Evolutionary conservation across 139 green algal genomes (phyloP).

Genomic region (Coccomyxa sp.): DNA sequence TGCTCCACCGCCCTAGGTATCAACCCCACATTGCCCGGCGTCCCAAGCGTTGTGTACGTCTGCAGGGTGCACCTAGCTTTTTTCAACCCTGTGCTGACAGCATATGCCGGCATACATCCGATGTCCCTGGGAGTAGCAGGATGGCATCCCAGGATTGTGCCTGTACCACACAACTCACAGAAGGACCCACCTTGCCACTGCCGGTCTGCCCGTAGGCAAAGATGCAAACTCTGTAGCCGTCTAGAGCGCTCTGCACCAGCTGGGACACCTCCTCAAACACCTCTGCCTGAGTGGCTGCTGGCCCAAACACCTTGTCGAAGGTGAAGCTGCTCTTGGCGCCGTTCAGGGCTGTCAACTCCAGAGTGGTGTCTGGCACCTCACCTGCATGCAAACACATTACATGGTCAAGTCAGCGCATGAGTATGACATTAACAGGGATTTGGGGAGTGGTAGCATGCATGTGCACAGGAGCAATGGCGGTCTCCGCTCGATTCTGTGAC

Average conservation of each 20-base stretch:
- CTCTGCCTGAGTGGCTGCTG: slow-evolving; percentile 21
- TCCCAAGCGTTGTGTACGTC: slow-evolving; percentile 78
- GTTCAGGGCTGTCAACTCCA: neutral
- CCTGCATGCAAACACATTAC: too few species aligned
- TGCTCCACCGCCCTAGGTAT: slow-evolving; percentile 83
- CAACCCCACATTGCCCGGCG: slow-evolving; percentile 61
- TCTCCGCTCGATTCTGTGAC: too few species aligned
- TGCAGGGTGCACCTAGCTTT: neutral
- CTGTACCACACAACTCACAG: too few species aligned
- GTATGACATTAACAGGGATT: too few species aligned
- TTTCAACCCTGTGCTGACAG: neutral
- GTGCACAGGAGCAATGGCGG: too few species aligned
- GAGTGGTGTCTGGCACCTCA: neutral
- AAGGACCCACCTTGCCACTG: slow-evolving; percentile 74
- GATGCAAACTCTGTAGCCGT: slow-evolving; percentile 91
- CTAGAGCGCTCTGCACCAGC: slow-evolving; percentile 82
- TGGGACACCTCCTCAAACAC: slow-evolving; percentile 90
- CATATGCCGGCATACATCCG: neutral
- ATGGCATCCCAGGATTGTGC: too few species aligned
- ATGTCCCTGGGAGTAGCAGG: neutral
- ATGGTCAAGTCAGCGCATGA: too few species aligned
- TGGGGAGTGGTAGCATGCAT: too few species aligned
- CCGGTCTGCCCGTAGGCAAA: slow-evolving; percentile 89
- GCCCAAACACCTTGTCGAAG: slow-evolving; percentile 87
- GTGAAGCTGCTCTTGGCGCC: slow-evolving; percentile 5